Base-by-base conservation (phyloP, 2,329 filamentous ascomycete species). In the Ophiosphaerella korrae region DNA sequence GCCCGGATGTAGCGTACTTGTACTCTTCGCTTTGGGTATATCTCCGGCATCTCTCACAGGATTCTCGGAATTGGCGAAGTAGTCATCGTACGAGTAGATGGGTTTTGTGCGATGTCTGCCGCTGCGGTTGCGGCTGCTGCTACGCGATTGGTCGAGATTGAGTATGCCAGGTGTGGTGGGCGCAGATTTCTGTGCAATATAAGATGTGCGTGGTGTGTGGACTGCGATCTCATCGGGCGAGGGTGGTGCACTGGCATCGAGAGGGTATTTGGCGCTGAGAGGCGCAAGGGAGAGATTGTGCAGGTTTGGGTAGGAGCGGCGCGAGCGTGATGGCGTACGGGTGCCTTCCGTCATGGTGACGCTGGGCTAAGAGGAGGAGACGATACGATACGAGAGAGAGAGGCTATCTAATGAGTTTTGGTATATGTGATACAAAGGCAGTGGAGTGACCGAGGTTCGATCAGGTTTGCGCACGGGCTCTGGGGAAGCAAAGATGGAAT, bases 271-370 rank as follows among this genome's bases (percentile, higher is more conserved):
- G 42, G 79, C 76, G 47, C 79, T 82, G 48, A 87, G 76, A 34
- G 84, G 84, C 60, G 83, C 82, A n/a, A 86, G 77, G 37, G 84
- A 84, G 53, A 86, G 77, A 62, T 84, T 79, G 60, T 81, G 74
- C 45, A 87, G 77, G 54, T 84, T 84, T 42, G 82, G 82, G 60
- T 83, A 82, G 42, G 83, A 85, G 49, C 84, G 82, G 42, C 80
- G 79, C 24, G 68, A 69, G 33, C 60, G 52, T 12, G 63, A 64
- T 2, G 58, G 55, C 1, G 69, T 67, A 31, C 56, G 59, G 29
- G 66, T 47, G 33, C 57, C 26, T 18, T 70, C 67, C 59, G 67
- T 71, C 16, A 35, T 54, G 36, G 11, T 50, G 43, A 32, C 18
- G 13, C 14, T 13, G 29, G 34, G 42, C 11, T n/a, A 31, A 43